Conservation (phyloP, 345 rosid genomes). For the Hevea brasiliensis region DNA sequence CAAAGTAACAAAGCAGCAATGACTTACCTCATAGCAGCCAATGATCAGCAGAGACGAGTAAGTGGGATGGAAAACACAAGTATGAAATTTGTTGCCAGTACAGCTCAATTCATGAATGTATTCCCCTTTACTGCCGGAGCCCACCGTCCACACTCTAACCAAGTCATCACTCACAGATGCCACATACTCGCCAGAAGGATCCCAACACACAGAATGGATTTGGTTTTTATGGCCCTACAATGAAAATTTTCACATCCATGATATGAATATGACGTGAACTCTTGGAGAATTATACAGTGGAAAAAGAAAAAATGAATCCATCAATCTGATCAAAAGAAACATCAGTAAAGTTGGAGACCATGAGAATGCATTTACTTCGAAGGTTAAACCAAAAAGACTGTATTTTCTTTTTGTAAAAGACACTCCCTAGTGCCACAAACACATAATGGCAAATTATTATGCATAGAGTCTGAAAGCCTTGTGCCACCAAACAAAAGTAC, state of each 20-base stretch:
- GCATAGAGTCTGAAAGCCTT: too few species aligned
- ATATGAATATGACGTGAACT: too few species aligned
- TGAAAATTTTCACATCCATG: neutral
- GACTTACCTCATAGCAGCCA: conserved; percentile 58
- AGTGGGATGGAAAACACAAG: conserved; percentile 55
- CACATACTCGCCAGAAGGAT: conserved; percentile 50
- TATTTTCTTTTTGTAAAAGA: too few species aligned
- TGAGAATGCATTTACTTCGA: too few species aligned
- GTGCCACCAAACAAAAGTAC: too few species aligned
- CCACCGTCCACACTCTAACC: conserved; percentile 53
- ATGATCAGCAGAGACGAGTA: conserved; percentile 46
- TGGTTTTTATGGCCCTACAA: conserved; percentile 54
- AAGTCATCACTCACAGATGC: conserved; percentile 68
- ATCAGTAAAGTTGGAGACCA: too few species aligned
- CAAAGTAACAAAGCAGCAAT: neutral
- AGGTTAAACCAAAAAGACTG: too few species aligned
- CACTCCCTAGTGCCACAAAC: too few species aligned
- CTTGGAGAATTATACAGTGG: neutral
- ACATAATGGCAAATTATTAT: too few species aligned
- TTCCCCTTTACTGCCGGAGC: conserved; percentile 34
- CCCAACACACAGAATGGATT: conserved; percentile 62
- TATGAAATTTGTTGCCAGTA: conserved; percentile 42
- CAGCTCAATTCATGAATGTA: conserved; percentile 48
- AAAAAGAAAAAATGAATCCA: neutral
- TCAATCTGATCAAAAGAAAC: too few species aligned